phyloP scores from a whole-genome alignment of 208 protist genomes.

The Acanthamoeba healyi region DNA sequence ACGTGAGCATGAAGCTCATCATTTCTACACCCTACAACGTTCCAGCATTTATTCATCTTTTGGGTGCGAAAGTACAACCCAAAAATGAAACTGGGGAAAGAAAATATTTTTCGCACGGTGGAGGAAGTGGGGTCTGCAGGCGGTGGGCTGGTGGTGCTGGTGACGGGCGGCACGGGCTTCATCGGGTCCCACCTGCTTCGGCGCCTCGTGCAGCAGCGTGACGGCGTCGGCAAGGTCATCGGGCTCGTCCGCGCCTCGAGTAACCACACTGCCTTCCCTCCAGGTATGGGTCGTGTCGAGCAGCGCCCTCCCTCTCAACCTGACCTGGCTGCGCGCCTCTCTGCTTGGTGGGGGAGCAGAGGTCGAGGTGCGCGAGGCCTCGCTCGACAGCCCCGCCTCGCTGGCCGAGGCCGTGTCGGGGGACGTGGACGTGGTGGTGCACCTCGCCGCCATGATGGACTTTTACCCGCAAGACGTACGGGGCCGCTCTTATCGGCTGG shows the following conservation, averaged over 20 bases:
- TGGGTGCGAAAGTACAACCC: no score
- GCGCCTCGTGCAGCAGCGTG: not conserved
- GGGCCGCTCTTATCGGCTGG: not conserved
- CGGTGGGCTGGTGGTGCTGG: not conserved
- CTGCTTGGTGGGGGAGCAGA: not conserved
- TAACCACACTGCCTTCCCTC: not conserved
- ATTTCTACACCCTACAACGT: no score
- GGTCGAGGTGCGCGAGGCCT: not conserved
- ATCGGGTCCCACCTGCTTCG: constrained; percentile 24
- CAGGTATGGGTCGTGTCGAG: not conserved
- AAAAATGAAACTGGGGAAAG: no score
- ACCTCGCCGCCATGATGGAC: constrained; percentile 70
- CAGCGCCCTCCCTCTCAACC: not conserved
- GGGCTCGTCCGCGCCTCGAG: constrained; percentile 37
- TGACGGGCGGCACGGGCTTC: constrained; percentile 24
- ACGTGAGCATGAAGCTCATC: no score
- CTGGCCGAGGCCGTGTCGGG: not conserved
- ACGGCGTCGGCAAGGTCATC: not conserved
- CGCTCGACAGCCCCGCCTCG: not conserved
- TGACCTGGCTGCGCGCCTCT: not conserved
- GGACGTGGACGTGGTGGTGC: constrained; percentile 50
- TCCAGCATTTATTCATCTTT: no score
- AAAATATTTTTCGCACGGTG: no score
- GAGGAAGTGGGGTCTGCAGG: no score
- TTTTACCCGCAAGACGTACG: constrained; percentile 23